Base-by-base conservation (phyloP, 345 rosid species). In the Erucastrum elatum region DNA sequence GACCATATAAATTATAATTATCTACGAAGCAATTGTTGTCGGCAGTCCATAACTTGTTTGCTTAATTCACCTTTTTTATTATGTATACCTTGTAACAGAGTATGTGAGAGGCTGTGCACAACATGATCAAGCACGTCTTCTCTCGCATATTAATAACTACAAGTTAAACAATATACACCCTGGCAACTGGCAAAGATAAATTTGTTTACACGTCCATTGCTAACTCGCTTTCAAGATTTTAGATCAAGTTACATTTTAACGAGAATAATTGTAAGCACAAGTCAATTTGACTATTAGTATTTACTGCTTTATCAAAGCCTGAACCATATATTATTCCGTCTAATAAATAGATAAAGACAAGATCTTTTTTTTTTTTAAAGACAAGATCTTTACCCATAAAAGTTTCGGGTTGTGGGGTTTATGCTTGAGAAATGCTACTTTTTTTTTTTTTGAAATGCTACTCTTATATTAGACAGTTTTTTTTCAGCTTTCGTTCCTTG, bases 121-220 rank as follows among this genome's bases (percentile, higher is more conserved):
- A 78, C 77, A 51, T 72, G 73, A 72, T n/a, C 63, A 66, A 72
- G 66, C 77, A 72, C 73, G 81, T 78, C 73, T 72, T 78, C 61
- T 72, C 68, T 66, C n/a, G 29, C 9, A 8, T 6, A 39, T 33
- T 21, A 11, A 30, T 37, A 58, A 44, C 31, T 65, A 9, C 9
- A 66, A 72, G 77, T 78, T 77, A 64, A 63, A 70, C 11, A 70
- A 70, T 37, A 71, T 37, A 55, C 25, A 77, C 64, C 49, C 29
- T 21, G 21, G 21, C 21, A 21, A 21, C 21, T 21, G 60, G 53
- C 58, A 70, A 27, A 25, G 65, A 8, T 63, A 77, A 51, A 58
- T 58, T 58, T 8, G 33, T 37, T 35, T 34, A 17, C 65, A 51
- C 62, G 33, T 21, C 51, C 61, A 5, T 77, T 75, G 71, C 41